These are phyloP conservation scores for Ogataea henricii DNA, from an alignment of 805 yeast species.

Conservation along the genomic window DNA sequence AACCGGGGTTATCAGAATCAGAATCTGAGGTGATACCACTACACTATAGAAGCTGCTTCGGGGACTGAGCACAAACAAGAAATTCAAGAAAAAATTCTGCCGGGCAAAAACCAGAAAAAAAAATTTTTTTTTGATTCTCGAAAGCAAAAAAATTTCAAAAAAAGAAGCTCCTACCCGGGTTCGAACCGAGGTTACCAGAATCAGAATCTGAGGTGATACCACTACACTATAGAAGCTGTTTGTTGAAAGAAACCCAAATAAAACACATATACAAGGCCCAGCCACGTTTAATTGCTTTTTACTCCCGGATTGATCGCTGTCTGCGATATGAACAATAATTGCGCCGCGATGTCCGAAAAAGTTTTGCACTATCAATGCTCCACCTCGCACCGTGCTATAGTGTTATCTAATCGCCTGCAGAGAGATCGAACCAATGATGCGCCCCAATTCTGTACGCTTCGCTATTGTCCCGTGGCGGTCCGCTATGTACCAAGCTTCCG, in stretches of 20 bases:
- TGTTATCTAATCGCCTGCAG: not conserved
- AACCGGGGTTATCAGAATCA: constrained; percentile 41
- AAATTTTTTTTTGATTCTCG: no score
- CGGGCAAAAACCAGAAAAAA: no score
- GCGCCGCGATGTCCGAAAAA: not conserved
- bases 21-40: constrained; percentile 41
- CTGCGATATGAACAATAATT: not conserved
- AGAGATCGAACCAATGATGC: not conserved
- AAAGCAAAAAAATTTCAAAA: not conserved
- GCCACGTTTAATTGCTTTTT: no score
- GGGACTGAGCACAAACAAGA: not conserved
- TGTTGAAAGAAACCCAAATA: constrained; percentile 5
- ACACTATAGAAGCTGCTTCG: constrained; percentile 31
- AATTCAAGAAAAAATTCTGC: no score
- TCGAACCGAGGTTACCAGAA: constrained; percentile 41
- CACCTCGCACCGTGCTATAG: not conserved
- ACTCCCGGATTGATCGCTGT: no score
- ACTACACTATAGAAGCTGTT: constrained; percentile 34
- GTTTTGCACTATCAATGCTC: no score
- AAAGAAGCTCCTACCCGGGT: constrained; percentile 38
- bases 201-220: constrained; percentile 41
- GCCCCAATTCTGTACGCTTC: not conserved
- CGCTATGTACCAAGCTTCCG: not conserved
- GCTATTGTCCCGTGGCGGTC: not conserved
- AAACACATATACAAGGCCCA: no score